Base-by-base conservation (phyloP, 2,329 filamentous ascomycete genomes). In the Allantophomopsis lycopodina region DNA sequence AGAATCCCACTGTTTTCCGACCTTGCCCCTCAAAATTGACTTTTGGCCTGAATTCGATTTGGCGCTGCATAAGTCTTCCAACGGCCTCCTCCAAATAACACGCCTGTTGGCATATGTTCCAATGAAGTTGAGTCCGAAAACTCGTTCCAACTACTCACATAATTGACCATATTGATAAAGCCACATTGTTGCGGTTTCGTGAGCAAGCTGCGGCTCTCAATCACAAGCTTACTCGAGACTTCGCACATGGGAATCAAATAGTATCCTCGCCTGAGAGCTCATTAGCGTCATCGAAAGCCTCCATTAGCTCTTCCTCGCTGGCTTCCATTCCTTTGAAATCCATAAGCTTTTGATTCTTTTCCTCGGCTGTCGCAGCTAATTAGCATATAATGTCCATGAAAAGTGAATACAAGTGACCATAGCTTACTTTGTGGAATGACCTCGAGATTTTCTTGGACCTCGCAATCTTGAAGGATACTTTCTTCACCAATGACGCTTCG, bases 391-490 rank as follows among this genome's bases (percentile, higher is more conserved):
- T 35, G 16, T 37, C 42, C n/a, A 16, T 5, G 14, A 16, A n/a
- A 36, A 31, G 41, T 13, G 36, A 30, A 8, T 35, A 38, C 34
- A 32, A 36, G 7, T 37, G 31, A 32, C 11, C 2, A 13, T 23
- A 28, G 70, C 74, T 67, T 63, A 79, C 76, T 79, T 56, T 62
- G 82, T n/a, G 83, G 73, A 52, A 93, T 88, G 35, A 88, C 79
- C 2, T 94, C 71, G 7, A 89, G 68, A 55, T 89, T 89, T 58
- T 94, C 85, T 57, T 94, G 87, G 5, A 96, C 80, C 60, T 96
- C 87, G 51, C 88, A 95, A 44, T 94, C 84, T 39, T 80, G 87
- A 48, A 96, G 61, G n/a, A 77, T 72, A 5, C 71, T 79, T 7
- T 79, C 81, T 36, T 85, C 83, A n/a, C 89, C 88, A 48, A 98